Percentiles rank a stretch among this genome's conserved stretches.
These are phyloP conservation scores for Ettlia oleoabundans DNA, from an alignment of 139 green algal species.

Conservation along the genomic window DNA sequence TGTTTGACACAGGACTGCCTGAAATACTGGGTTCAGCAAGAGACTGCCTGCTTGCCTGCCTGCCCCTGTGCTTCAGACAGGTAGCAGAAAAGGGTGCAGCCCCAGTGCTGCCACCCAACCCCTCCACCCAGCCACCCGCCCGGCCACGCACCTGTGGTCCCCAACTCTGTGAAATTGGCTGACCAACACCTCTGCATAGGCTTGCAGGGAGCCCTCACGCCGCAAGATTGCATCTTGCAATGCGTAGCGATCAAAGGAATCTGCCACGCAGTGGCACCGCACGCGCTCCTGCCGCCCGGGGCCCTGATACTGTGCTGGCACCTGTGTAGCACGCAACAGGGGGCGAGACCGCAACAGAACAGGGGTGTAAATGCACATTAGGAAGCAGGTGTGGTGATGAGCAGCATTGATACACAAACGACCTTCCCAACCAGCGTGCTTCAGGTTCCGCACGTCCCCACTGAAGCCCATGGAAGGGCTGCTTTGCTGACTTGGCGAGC, in stretches of 20 bases:
- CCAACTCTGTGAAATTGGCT: not conserved
- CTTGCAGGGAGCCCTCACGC: conserved; percentile 28
- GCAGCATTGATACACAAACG: no score
- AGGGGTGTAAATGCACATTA: no score
- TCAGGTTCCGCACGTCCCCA: no score
- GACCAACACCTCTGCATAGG: conserved; percentile 38
- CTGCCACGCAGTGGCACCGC: conserved; percentile 37
- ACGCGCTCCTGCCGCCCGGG: conserved; percentile 22
- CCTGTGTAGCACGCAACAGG: not conserved
- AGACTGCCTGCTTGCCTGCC: no score
- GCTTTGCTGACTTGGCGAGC: not conserved
- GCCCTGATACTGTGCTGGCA: conserved; percentile 28
- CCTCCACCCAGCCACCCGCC: not conserved
- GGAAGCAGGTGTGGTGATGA: no score
- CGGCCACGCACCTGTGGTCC: not conserved
- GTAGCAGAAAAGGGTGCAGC: no score
- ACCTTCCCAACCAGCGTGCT: no score
- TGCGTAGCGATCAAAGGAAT: conserved; percentile 13
- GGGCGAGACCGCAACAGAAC: no score
- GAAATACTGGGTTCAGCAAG: no score
- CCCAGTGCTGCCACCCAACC: not conserved
- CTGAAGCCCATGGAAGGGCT: not conserved
- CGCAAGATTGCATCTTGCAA: conserved; percentile 42
- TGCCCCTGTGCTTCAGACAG: no score
- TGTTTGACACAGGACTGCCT: no score